Evolutionary conservation across 805 yeast genomes (phyloP).

Genomic region (Hanseniaspora lindneri): DNA sequence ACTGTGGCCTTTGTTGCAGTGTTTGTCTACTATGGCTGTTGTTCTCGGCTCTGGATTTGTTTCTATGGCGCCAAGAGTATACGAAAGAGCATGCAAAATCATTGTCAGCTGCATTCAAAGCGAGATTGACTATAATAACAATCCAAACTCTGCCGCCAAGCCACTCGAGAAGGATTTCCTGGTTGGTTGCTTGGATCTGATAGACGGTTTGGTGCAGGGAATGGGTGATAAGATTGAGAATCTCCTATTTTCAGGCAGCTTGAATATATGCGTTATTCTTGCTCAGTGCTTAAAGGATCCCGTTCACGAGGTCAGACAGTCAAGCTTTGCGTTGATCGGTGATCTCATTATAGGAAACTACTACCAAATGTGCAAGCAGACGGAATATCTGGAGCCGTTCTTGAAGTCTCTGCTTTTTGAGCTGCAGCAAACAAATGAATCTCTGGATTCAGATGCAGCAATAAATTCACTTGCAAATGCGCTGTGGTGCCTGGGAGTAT

Average conservation of each 20-base stretch:
- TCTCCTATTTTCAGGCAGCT: conserved; percentile 31
- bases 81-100: conserved; percentile 62
- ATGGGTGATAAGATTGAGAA: conserved; percentile 51
- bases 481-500: conserved; percentile 87
- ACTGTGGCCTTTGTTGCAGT: conserved; percentile 84
- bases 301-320: conserved; percentile 81
- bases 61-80: conserved; percentile 80
- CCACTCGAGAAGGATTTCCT: conserved; percentile 83
- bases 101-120: conserved; percentile 54
- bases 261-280: conserved; percentile 47
- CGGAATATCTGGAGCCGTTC: conserved; percentile 25
- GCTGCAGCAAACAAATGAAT: conserved; percentile 26
- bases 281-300: conserved; percentile 62
- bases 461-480: conserved; percentile 46
- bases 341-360: conserved; percentile 62
- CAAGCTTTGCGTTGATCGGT: conserved; percentile 80
- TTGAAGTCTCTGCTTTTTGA: conserved; percentile 36
- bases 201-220: conserved; percentile 91
- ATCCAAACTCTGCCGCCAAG: conserved; percentile 39
- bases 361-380: conserved; percentile 32
- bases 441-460: conserved; percentile 27
- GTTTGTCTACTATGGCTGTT: conserved; percentile 85
- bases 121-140: conserved; percentile 49
- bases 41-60: conserved; percentile 73
- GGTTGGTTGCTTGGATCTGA: conserved; percentile 75